These are phyloP conservation scores for Salix dunnii DNA, from an alignment of 345 rosid genomes.

Conservation along the genomic window DNA sequence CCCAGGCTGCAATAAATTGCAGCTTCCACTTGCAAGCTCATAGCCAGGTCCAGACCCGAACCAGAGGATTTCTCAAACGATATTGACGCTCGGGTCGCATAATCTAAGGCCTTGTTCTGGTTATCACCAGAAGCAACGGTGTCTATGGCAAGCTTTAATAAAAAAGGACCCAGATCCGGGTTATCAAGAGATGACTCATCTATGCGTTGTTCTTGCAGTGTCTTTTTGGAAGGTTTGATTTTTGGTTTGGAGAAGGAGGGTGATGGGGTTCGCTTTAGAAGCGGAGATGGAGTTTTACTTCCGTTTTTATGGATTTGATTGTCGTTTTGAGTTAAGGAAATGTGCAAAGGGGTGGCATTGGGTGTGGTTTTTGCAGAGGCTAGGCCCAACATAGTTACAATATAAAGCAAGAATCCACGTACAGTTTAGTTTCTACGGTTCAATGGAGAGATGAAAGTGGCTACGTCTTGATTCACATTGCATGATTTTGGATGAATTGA, in stretches of 20 bases:
- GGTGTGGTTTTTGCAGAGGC: constrained; percentile 31
- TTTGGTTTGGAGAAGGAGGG: constrained; percentile 24
- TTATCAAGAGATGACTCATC: constrained; percentile 25
- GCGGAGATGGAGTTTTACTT: constrained; percentile 23
- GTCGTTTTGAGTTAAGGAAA: constrained; percentile 13
- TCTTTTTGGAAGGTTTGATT: constrained; percentile 13
- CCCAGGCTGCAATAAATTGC: constrained; percentile 43
- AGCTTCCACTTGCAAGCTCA: constrained; percentile 46
- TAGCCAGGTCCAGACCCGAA: constrained; percentile 34
- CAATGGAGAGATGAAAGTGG: background rate
- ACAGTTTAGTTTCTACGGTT: background rate
- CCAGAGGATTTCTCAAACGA: constrained; percentile 36
- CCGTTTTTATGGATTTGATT: constrained; percentile 6
- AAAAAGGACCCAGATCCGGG: constrained; percentile 36
- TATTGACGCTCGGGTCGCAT: constrained; percentile 39
- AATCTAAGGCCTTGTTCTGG: constrained; percentile 33
- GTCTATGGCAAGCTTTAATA: constrained; percentile 37
- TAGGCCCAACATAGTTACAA: constrained; percentile 29
- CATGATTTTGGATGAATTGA: background rate
- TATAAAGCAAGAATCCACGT: background rate
- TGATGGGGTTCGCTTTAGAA: constrained; percentile 19
- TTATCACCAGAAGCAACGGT: constrained; percentile 25
- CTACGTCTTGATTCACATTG: background rate
- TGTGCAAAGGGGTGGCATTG: constrained; percentile 18
- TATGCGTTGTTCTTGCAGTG: constrained; percentile 16